Base-by-base conservation (phyloP, 345 rosid species). In the Microthlaspi erraticum region DNA sequence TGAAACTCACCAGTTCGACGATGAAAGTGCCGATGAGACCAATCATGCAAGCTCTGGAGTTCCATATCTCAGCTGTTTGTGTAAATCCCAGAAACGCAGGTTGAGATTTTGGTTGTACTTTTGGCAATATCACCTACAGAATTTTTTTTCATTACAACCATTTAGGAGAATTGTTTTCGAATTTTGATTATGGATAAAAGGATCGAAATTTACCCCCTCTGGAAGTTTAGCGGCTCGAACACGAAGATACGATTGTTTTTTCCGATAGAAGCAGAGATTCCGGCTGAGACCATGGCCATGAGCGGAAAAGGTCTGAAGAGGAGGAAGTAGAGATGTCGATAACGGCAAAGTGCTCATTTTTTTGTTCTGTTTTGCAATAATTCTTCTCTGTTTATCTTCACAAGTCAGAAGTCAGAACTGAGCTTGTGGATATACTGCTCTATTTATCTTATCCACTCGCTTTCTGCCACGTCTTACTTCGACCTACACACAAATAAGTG, bases 1-100 rank as follows among this genome's bases (percentile, higher is more conserved):
- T 18, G 41, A 51, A 17, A 48, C 82, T 65, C 39, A 93, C 97
- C 82, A 90, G 65, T 76, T 93, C 97, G 8, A 86, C 84, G 10
- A 93, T 80, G 79, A 88, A 93, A 63, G 60, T 68, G 8, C 92
- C 93, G 11, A 90, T 73, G 67, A 93, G 81, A 45, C 98, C 97
- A 72, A 90, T 87, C 96, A 93, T 93, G 68, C 97, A 90, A 68
- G 96, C 97, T 78, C 96, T 84, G 13, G 98, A 93, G 75, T 93
- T 93, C 97, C 97, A 90, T 72, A 76, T 76, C 76, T 90, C 92
- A 34, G 93, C 98, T 3, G 93, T 86, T 66, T 61, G 78, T n/a
- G 96, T 93, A 62, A 90, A 90, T 14, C 96, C 98, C 2, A 82
- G 79, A 80, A 93, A 86, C 3, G 96, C 90, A 43, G 89, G 79